A percentile compares a stretch with the other conserved stretches of the same genome.
phyloP scores from a whole-genome alignment of 2,329 filamentous ascomycete genomes.

The Cladosporium velox region DNA sequence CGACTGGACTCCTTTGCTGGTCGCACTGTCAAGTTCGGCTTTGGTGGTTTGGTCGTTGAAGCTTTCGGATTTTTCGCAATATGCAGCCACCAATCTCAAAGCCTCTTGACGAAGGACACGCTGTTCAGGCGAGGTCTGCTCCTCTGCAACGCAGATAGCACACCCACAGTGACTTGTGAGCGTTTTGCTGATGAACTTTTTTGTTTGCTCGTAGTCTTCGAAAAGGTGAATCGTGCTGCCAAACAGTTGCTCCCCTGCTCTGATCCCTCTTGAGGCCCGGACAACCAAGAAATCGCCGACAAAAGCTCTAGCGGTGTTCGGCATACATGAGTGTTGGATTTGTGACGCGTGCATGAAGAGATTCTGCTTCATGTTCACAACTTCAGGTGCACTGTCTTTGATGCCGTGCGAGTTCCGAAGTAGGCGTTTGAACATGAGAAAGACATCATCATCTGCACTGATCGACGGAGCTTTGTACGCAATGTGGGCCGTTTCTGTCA shows the following conservation, averaged over 20 bases:
- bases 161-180: no score
- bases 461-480: neutral
- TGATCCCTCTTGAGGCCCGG: conserved; percentile 49
- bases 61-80: neutral
- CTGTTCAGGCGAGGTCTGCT: neutral
- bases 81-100: neutral
- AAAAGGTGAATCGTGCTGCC: conserved; percentile 25
- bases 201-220: neutral
- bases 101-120: neutral
- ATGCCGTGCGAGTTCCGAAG: neutral
- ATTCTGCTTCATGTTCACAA: conserved; percentile 34
- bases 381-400: neutral
- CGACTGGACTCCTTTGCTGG: neutral
- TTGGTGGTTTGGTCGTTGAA: neutral
- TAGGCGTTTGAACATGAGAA: conserved; percentile 26
- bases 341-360: conserved; percentile 53
- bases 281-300: conserved; percentile 59
- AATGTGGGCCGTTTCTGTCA: neutral
- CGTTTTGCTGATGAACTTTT: no score
- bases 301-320: conserved; percentile 52
- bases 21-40: neutral
- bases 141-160: no score
- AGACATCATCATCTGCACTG: conserved; percentile 24
- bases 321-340: conserved; percentile 57
- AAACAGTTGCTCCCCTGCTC: conserved; percentile 49